phyloP scores from a whole-genome alignment of 2,329 filamentous ascomycete species.

The Monosporascus sp. region DNA sequence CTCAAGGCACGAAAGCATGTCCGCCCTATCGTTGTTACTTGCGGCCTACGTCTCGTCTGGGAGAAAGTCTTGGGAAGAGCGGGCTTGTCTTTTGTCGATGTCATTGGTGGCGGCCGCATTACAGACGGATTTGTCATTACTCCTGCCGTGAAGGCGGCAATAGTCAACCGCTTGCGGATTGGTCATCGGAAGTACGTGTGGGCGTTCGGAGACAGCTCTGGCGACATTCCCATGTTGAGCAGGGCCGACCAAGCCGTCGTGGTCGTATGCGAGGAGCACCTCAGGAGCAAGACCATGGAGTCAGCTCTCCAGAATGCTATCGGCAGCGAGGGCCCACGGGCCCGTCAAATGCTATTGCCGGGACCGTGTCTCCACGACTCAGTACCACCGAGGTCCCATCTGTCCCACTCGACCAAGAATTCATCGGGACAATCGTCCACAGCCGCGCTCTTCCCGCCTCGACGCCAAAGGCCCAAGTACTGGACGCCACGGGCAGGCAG shows the following conservation, averaged over 20 bases:
- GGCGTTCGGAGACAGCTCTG: slow-evolving; percentile 55
- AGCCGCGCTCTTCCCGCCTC: not conserved
- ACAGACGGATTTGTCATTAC: slow-evolving; percentile 46
- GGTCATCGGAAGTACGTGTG: slow-evolving; percentile 35
- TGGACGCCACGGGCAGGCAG: slow-evolving; percentile 38
- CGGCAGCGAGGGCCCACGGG: slow-evolving; percentile 29
- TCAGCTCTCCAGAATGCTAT: slow-evolving; percentile 37
- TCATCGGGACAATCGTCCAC: slow-evolving; percentile 14
- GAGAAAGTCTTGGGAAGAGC: slow-evolving; percentile 43
- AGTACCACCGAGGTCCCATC: slow-evolving; percentile 36
- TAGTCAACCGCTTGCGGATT: slow-evolving; percentile 38
- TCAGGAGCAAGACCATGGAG: slow-evolving; percentile 50
- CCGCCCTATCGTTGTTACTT: slow-evolving; percentile 47
- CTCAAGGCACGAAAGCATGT: slow-evolving; percentile 30
- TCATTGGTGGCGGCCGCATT: slow-evolving; percentile 49
- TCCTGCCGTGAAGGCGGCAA: slow-evolving; percentile 39
- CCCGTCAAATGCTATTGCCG: slow-evolving; percentile 44
- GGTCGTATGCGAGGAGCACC: slow-evolving; percentile 43
- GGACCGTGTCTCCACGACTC: slow-evolving; percentile 33
- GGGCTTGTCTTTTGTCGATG: slow-evolving; percentile 37
- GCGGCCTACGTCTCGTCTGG: slow-evolving; percentile 50
- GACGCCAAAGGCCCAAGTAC: slow-evolving; percentile 11
- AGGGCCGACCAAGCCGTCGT: slow-evolving; percentile 49
- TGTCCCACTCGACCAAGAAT: slow-evolving; percentile 27
- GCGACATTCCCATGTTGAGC: slow-evolving; percentile 54